Evolutionary conservation across 192 early-diverging fungal genomes (phyloP).

Genomic region (Coemansia sp.): DNA sequence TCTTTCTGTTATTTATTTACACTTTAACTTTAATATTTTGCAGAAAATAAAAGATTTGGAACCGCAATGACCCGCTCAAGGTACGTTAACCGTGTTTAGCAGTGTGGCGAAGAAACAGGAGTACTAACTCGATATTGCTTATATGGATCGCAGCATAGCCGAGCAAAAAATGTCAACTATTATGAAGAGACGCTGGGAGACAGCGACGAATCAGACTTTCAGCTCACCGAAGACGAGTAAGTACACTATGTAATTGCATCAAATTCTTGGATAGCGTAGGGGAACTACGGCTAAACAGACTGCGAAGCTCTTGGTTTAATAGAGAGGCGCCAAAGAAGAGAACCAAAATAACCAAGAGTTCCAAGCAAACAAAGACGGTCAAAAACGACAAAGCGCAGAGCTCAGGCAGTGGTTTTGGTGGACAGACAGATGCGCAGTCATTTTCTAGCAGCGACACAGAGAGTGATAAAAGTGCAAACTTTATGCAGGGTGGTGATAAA

Average conservation of each 20-base stretch:
- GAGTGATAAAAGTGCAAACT: too few relatives aligned
- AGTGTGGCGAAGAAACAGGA: too few relatives aligned
- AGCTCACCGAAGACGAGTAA: conserved; percentile 29
- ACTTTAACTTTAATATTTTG: conserved; percentile 5
- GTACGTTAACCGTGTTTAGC: conserved; percentile 3
- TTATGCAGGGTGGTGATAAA: too few relatives aligned
- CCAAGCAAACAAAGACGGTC: not conserved
- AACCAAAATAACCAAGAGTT: not conserved
- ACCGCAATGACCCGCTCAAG: conserved; percentile 32
- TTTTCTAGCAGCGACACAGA: too few relatives aligned
- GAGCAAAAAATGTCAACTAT: conserved; percentile 31
- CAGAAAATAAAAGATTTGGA: too few relatives aligned
- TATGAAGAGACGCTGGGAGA: conserved; percentile 17
- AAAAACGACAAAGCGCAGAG: conserved; percentile 4
- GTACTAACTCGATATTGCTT: too few relatives aligned
- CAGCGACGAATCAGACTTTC: conserved; percentile 40
- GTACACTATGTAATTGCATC: conserved; percentile 1
- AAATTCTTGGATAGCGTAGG: too few relatives aligned
- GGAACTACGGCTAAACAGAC: too few relatives aligned
- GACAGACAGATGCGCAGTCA: too few relatives aligned
- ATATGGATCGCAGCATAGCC: conserved; percentile 6
- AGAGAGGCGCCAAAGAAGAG: conserved; percentile 16
- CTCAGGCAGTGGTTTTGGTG: not conserved
- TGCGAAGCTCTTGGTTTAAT: not conserved
- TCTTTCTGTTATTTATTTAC: conserved; percentile 11